phyloP scores from a whole-genome alignment of 129 eudicot species.

The Kitagawia praeruptora region DNA sequence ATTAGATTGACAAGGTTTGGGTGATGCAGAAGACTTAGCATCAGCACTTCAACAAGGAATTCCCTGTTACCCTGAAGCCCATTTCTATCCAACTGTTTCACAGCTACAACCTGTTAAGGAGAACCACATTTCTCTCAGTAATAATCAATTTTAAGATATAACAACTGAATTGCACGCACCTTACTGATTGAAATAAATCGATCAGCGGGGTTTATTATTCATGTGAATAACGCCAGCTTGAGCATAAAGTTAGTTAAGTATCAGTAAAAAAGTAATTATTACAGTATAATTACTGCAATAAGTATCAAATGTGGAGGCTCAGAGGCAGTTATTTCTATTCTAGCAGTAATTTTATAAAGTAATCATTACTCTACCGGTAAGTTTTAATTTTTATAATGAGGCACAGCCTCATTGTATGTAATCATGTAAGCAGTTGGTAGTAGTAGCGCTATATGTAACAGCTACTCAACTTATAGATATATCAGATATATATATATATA shows the following conservation, averaged over 20 bases:
- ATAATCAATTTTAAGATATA: background rate
- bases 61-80: constrained; percentile 99
- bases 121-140: constrained; percentile 7
- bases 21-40: constrained; percentile 96
- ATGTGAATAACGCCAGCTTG: background rate
- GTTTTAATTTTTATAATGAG: too few relatives aligned
- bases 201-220: background rate
- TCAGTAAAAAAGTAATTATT: too few relatives aligned
- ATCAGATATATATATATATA: too few relatives aligned
- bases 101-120: constrained; percentile 65
- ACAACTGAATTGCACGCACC: background rate
- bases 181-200: background rate
- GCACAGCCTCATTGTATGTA: too few relatives aligned
- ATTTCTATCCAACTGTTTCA: constrained; percentile 86
- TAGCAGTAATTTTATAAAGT: too few relatives aligned
- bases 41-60: constrained; percentile 88
- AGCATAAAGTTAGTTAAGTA: background rate
- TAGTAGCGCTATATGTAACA: too few relatives aligned
- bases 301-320: too few relatives aligned
- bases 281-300: too few relatives aligned
- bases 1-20: constrained; percentile 73
- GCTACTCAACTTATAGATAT: too few relatives aligned
- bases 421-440: too few relatives aligned
- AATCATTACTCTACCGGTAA: too few relatives aligned
- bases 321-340: too few relatives aligned